Evolutionary conservation across 169 alveolate genomes (phyloP).

Genomic region (Neospora caninum): DNA sequence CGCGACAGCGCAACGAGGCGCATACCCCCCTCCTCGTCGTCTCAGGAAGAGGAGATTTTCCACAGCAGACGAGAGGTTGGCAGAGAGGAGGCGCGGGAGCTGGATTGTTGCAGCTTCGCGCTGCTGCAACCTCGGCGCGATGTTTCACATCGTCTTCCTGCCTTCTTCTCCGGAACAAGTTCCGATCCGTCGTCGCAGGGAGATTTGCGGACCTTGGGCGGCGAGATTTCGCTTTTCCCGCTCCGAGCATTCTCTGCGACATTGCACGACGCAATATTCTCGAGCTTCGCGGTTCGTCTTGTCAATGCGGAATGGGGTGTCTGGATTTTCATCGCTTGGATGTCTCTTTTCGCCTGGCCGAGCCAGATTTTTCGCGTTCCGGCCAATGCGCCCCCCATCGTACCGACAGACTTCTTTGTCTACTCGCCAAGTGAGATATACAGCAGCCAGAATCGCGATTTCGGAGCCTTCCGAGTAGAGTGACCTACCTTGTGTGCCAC

Average conservation of each 20-base stretch:
- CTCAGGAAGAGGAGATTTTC: background rate
- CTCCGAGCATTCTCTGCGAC: background rate
- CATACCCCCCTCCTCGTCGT: background rate
- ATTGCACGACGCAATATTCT: background rate
- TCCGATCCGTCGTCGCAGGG: background rate
- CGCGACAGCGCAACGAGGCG: background rate
- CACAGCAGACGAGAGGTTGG: background rate
- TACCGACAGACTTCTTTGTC: too few species aligned
- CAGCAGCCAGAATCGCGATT: background rate
- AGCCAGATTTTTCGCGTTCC: background rate
- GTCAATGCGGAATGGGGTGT: background rate
- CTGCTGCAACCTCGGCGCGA: background rate
- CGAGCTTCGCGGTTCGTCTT: background rate
- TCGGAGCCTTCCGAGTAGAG: background rate
- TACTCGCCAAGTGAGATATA: background rate
- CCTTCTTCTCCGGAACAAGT: background rate
- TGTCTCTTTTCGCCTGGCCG: background rate
- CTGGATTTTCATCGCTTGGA: background rate
- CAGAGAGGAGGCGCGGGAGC: constrained; percentile 6
- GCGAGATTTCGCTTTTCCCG: background rate
- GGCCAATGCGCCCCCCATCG: background rate
- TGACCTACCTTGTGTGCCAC: background rate
- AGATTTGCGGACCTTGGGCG: background rate
- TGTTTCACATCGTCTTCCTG: background rate
- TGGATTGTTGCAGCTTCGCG: background rate